These are phyloP conservation scores for Venturia effusa DNA, from an alignment of 2,329 filamentous ascomycete genomes.

Conservation along the genomic window DNA sequence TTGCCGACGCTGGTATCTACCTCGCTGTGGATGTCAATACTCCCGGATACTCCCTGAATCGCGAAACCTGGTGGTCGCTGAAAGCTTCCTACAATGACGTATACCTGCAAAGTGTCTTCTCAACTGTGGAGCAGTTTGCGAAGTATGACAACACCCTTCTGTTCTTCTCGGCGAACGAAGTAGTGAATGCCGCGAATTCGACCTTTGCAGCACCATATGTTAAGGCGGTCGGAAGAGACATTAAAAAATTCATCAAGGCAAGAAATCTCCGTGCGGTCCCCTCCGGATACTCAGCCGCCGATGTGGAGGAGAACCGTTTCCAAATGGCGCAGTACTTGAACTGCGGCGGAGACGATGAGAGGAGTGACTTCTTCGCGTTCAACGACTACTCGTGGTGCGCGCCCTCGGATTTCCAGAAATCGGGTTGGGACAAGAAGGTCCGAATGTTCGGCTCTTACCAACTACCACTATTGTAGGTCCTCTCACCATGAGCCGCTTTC, in stretches of 20 bases:
- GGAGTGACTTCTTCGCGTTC: conserved; percentile 81
- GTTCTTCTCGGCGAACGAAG: conserved; percentile 72
- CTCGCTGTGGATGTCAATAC: conserved; percentile 86
- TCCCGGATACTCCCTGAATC: conserved; percentile 78
- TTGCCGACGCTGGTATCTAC: conserved; percentile 82
- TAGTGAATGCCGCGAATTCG: conserved; percentile 55
- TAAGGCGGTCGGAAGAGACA: conserved; percentile 63
- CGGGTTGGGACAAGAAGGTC: conserved; percentile 83
- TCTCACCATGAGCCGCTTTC: neutral
- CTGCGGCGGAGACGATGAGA: conserved; percentile 73
- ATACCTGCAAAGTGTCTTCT: conserved; percentile 79
- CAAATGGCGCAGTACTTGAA: conserved; percentile 89
- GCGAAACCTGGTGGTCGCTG: conserved; percentile 23
- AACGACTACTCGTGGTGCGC: conserved; percentile 86
- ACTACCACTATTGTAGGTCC: conserved; percentile 62
- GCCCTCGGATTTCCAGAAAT: conserved; percentile 53
- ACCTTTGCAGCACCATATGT: conserved; percentile 57
- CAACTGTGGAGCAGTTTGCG: conserved; percentile 74
- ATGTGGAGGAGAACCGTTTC: conserved; percentile 74
- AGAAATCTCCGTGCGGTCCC: conserved; percentile 58
- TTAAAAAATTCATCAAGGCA: conserved; percentile 71
- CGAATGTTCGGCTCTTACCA: conserved; percentile 78
- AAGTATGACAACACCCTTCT: conserved; percentile 79
- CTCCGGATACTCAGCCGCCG: conserved; percentile 74
- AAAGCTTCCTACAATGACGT: conserved; percentile 24